A percentile compares a stretch with the other conserved stretches of the same genome.
Evolutionary conservation across 2,329 filamentous ascomycete species (phyloP).

Genomic region (Xylaria sp.): DNA sequence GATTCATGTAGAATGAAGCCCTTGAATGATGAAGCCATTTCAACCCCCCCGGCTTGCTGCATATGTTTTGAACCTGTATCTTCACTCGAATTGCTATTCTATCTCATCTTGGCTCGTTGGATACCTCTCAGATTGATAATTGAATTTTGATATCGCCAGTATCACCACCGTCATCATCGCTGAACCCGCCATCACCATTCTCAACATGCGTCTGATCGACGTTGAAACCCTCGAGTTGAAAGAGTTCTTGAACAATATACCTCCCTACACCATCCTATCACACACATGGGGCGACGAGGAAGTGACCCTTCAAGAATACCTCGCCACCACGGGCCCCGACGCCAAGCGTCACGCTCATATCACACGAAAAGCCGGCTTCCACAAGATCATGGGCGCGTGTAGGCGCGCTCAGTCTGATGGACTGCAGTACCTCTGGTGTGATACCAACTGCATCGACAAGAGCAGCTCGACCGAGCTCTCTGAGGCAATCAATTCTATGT

Average conservation of each 20-base stretch:
- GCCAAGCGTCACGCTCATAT: conserved; percentile 27
- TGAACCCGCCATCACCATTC: too few relatives aligned
- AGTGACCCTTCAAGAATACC: conserved; percentile 48
- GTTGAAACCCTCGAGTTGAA: conserved; percentile 49
- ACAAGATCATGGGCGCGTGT: conserved; percentile 50
- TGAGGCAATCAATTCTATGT: conserved; percentile 54
- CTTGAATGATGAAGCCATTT: background rate
- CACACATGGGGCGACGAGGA: conserved; percentile 53
- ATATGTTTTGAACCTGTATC: too few relatives aligned
- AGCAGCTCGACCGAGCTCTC: conserved; percentile 49
- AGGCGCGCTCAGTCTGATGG: conserved; percentile 44
- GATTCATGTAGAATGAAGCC: conserved; percentile 11
- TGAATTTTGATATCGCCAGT: background rate
- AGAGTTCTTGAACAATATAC: conserved; percentile 48
- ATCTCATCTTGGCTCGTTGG: too few relatives aligned
- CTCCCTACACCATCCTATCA: conserved; percentile 54
- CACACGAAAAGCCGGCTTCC: conserved; percentile 46
- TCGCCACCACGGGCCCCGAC: background rate
- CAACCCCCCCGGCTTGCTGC: too few relatives aligned
- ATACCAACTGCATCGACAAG: conserved; percentile 54
- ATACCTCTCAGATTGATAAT: too few relatives aligned
- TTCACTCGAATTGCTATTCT: too few relatives aligned
- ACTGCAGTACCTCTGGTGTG: conserved; percentile 50
- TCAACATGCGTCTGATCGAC: conserved; percentile 54
- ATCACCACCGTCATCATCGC: background rate